These are phyloP conservation scores for Chrysosporium keratinophilum DNA, from an alignment of 2,329 filamentous ascomycete genomes.

Conservation along the genomic window DNA sequence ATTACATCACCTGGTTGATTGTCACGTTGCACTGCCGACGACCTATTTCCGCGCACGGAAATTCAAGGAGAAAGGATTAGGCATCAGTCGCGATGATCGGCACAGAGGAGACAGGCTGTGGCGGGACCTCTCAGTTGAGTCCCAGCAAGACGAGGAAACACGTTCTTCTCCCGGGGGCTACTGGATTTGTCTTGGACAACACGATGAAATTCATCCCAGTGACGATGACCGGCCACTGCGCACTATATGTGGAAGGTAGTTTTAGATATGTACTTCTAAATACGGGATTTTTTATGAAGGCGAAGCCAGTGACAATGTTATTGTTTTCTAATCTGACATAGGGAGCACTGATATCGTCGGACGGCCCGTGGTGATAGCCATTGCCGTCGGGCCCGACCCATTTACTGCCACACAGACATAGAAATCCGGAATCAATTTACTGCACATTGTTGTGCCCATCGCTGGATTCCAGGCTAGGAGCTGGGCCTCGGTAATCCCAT, in stretches of 20 bases:
- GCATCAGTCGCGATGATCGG: background rate
- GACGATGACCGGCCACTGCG: background rate
- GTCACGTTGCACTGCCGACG: background rate
- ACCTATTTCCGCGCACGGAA: background rate
- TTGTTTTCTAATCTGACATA: background rate
- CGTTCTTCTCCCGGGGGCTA: background rate
- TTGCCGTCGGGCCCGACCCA: background rate
- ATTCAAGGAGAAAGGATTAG: constrained; percentile 6
- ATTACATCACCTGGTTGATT: background rate
- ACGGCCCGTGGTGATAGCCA: background rate
- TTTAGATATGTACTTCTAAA: too few species aligned
- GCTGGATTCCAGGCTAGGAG: constrained; percentile 11
- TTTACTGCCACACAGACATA: constrained; percentile 10
- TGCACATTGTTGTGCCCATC: background rate
- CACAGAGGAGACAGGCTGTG: background rate
- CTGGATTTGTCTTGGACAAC: background rate
- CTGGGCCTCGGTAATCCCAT: background rate
- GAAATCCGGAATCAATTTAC: constrained; percentile 1
- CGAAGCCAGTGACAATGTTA: background rate
- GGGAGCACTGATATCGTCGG: too few species aligned
- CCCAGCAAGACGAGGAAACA: background rate
- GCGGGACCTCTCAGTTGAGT: background rate
- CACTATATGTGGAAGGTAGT: background rate
- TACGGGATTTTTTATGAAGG: background rate
- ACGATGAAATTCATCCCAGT: background rate